phyloP scores from a whole-genome alignment of 805 yeast genomes.

The Hanseniaspora singularis region DNA sequence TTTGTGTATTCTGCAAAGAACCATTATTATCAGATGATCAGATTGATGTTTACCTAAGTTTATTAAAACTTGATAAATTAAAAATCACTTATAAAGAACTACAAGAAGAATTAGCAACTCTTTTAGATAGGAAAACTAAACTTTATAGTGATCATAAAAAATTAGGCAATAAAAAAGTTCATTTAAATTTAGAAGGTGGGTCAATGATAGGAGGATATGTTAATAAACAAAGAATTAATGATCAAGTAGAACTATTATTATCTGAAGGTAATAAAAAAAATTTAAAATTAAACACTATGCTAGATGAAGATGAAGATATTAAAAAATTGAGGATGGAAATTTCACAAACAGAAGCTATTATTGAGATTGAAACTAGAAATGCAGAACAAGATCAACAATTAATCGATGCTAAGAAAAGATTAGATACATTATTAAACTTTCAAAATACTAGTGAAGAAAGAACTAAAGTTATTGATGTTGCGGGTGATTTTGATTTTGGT shows the following conservation, averaged over 20 bases:
- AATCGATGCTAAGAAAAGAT: slow-evolving; percentile 54
- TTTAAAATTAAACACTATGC: slow-evolving; percentile 24
- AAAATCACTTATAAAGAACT: slow-evolving; percentile 26
- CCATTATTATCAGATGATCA: slow-evolving; percentile 57
- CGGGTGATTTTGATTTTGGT: slow-evolving; percentile 67
- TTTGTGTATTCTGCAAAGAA: slow-evolving; percentile 72
- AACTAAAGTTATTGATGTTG: slow-evolving; percentile 85
- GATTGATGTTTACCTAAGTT: slow-evolving; percentile 39
- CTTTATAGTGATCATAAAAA: slow-evolving; percentile 14
- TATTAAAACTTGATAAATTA: slow-evolving; percentile 42
- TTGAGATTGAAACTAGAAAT: background rate
- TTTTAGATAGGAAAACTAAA: slow-evolving; percentile 20
- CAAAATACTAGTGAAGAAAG: slow-evolving; percentile 83
- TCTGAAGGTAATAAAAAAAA: slow-evolving; percentile 27
- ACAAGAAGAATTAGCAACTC: slow-evolving; percentile 17
- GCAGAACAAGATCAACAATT: slow-evolving; percentile 40
- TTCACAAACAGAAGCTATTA: background rate
- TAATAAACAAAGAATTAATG: slow-evolving; percentile 32
- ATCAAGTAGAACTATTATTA: slow-evolving; percentile 36
- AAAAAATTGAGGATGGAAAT: slow-evolving; percentile 30
- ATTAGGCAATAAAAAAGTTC: slow-evolving; percentile 17
- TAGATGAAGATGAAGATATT: slow-evolving; percentile 33
- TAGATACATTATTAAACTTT: slow-evolving; percentile 62
- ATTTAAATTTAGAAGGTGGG: background rate
- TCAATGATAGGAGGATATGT: slow-evolving; percentile 7